These are phyloP conservation scores for Pseudocercospora macadamiae DNA, from an alignment of 2,329 filamentous ascomycete genomes.

Conservation along the genomic window DNA sequence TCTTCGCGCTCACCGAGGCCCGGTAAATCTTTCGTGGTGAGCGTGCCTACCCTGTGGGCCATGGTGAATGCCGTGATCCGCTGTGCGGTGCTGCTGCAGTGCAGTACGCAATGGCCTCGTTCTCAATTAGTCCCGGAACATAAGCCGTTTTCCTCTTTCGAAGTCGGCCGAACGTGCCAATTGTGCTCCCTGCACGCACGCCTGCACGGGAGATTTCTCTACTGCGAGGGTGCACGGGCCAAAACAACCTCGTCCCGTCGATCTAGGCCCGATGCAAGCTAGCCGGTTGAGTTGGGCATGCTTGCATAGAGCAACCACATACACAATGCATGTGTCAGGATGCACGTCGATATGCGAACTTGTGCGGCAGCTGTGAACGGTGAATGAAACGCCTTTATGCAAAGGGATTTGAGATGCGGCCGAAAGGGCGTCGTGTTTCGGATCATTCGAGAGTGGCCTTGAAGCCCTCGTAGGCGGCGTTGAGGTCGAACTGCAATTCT, in stretches of 20 bases:
- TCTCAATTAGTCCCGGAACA: too few species aligned
- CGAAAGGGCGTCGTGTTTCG: not conserved
- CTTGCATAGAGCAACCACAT: conserved; percentile 6
- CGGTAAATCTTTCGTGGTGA: not conserved
- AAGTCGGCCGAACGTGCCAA: conserved; percentile 1
- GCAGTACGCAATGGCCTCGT: too few species aligned
- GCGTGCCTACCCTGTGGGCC: not conserved
- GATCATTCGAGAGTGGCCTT: conserved; percentile 68
- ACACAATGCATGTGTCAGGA: conserved; percentile 1
- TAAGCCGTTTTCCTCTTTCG: too few species aligned
- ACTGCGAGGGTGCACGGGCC: conserved; percentile 6
- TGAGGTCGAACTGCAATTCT: conserved; percentile 90
- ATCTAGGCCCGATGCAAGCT: conserved; percentile 1
- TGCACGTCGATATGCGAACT: conserved; percentile 4
- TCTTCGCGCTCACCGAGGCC: conserved; percentile 27
- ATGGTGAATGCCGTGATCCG: conserved; percentile 7
- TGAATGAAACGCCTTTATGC: not conserved
- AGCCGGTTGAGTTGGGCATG: conserved; percentile 1
- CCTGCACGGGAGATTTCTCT: conserved; percentile 1
- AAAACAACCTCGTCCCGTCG: conserved; percentile 7
- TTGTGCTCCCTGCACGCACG: not conserved
- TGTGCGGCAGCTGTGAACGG: conserved; percentile 1
- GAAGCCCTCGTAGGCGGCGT: conserved; percentile 91
- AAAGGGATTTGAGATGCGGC: not conserved
- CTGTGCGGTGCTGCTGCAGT: not conserved